phyloP scores from a whole-genome alignment of 768 basidiomycete species.

The Tylopilus intermedius region DNA sequence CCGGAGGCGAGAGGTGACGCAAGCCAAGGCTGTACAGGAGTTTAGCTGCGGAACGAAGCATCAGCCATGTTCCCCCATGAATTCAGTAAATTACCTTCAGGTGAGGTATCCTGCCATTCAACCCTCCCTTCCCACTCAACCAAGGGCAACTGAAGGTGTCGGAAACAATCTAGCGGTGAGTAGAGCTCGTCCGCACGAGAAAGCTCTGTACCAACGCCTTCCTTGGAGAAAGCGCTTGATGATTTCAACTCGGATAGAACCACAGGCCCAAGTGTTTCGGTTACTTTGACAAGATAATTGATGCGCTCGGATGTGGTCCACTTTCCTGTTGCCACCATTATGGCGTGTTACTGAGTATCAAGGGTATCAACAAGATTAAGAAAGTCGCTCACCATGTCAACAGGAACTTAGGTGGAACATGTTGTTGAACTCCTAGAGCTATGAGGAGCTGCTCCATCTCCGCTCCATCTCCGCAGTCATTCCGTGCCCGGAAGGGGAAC shows the following conservation, averaged over 20 bases:
- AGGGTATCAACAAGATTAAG: background rate
- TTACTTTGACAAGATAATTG: slow-evolving; percentile 2
- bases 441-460: background rate
- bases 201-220: slow-evolving; percentile 20
- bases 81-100: background rate
- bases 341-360: background rate
- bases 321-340: slow-evolving; percentile 3
- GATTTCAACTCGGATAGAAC: background rate
- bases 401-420: background rate
- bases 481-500: background rate
- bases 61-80: slow-evolving; percentile 20
- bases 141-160: slow-evolving; percentile 66
- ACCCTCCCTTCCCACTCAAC: slow-evolving; percentile 73
- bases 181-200: slow-evolving; percentile 66
- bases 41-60: background rate
- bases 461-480: background rate
- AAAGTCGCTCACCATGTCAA: background rate
- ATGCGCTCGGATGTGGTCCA: slow-evolving; percentile 5
- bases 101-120: slow-evolving; percentile 51
- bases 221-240: slow-evolving; percentile 46
- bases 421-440: background rate
- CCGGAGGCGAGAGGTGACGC: background rate
- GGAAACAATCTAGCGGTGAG: slow-evolving; percentile 68
- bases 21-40: background rate
- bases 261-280: background rate